phyloP scores from a whole-genome alignment of 441 rosid species.

The Bocquillonia castaneifolia region DNA sequence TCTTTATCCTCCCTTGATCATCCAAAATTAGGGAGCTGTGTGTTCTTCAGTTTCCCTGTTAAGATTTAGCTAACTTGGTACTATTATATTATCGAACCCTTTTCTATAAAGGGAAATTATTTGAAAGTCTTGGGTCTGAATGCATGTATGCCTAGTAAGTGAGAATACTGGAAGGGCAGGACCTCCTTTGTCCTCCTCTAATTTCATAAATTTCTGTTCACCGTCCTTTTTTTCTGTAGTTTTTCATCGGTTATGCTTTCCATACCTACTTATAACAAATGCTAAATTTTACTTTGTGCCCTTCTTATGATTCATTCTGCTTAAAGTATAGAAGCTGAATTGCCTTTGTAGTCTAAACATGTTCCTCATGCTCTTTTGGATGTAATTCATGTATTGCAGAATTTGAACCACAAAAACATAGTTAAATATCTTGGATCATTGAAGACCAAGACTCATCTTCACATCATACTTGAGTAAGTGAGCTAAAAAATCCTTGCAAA shows the following conservation, averaged over 20 bases:
- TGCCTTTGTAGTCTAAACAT: constrained; percentile 8
- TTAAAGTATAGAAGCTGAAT: background rate
- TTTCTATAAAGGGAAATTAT: background rate
- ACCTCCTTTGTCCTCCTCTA: background rate
- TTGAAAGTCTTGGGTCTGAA: background rate
- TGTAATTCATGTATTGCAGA: constrained; percentile 44
- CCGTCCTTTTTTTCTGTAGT: background rate
- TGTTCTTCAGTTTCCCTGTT: background rate
- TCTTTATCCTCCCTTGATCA: background rate
- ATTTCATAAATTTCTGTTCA: background rate
- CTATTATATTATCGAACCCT: background rate
- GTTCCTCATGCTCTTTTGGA: constrained; percentile 17
- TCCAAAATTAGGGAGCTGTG: background rate
- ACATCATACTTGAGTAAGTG: constrained; percentile 95
- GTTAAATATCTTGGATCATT: constrained; percentile 94
- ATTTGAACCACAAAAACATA: constrained; percentile 94
- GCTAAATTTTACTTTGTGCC: constrained; percentile 5
- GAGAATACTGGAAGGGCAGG: background rate
- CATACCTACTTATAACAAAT: background rate
- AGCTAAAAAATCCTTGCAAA: constrained; percentile 18
- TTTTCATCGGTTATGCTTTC: background rate
- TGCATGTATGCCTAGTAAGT: background rate
- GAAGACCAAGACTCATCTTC: constrained; percentile 95
- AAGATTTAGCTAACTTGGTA: background rate
- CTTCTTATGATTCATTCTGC: background rate